Conservation (phyloP, 2,329 filamentous ascomycete species). For the Acephala macrosclerotiorum region DNA sequence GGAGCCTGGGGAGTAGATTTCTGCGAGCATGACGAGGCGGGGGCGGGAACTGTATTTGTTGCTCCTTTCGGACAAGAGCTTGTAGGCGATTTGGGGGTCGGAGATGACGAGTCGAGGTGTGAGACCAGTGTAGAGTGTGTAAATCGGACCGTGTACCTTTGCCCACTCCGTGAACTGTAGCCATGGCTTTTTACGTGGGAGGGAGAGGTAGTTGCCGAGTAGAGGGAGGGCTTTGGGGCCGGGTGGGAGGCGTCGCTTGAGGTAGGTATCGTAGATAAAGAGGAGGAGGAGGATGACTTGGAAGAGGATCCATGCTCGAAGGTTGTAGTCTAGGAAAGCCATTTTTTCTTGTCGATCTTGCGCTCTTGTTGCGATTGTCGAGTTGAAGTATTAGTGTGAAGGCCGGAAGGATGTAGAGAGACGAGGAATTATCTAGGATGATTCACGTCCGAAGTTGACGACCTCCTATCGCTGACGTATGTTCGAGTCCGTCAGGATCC, state of each 20-base stretch:
- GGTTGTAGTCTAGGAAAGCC: background rate
- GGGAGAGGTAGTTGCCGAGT: conserved; percentile 16
- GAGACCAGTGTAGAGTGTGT: conserved; percentile 14
- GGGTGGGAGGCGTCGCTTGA: conserved; percentile 12
- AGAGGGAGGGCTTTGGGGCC: conserved; percentile 13
- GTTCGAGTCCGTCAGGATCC: too few relatives aligned
- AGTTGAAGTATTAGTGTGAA: background rate
- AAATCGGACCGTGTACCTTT: conserved; percentile 13
- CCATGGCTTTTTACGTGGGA: conserved; percentile 10
- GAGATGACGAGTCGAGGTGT: conserved; percentile 10
- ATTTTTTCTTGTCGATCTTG: background rate
- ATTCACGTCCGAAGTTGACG: too few relatives aligned
- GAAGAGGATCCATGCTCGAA: background rate
- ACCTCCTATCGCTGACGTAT: too few relatives aligned
- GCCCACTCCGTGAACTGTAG: conserved; percentile 11
- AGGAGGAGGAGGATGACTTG: background rate
- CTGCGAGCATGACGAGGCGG: conserved; percentile 6
- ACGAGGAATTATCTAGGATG: too few relatives aligned
- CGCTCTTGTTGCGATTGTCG: too few relatives aligned
- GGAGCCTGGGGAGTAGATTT: conserved; percentile 5
- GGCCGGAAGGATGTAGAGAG: too few relatives aligned
- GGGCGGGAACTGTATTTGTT: conserved; percentile 19
- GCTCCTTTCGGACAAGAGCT: conserved; percentile 10
- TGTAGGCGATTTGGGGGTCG: conserved; percentile 6
- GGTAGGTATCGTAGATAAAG: background rate